A percentile compares a stretch with the other conserved stretches of the same genome.
phyloP scores from a whole-genome alignment of 164 flowering plant species.

The Umbilicus rupestris region DNA sequence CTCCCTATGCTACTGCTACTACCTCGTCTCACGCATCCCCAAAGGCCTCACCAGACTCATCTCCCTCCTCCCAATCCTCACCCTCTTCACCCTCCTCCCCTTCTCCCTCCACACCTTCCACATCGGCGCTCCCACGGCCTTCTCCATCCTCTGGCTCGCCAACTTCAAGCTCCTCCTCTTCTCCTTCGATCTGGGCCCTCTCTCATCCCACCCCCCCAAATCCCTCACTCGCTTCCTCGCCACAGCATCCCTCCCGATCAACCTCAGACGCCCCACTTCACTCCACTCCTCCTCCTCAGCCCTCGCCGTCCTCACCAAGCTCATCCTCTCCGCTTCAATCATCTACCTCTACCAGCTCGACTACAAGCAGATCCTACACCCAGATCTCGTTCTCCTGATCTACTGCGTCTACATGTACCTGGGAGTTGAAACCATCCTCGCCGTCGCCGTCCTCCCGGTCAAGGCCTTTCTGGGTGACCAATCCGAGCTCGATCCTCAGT shows the following conservation, averaged over 20 bases:
- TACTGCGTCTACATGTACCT: conserved; percentile 25
- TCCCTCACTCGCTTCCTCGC: conserved; percentile 22
- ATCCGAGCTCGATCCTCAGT: conserved; percentile 37
- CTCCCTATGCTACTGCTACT: conserved; percentile 21
- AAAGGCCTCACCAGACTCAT: conserved; percentile 22
- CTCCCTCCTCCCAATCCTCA: conserved; percentile 24
- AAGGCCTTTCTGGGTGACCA: conserved; percentile 18
- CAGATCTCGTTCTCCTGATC: conserved; percentile 16
- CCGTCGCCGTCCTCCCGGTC: conserved; percentile 16
- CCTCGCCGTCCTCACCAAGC: not conserved
- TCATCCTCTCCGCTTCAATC: conserved; percentile 8
- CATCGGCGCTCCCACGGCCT: conserved; percentile 21
- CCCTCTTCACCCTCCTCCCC: conserved; percentile 31
- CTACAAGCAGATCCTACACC: conserved; percentile 15
- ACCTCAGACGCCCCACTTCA: no score
- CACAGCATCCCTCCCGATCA: conserved; percentile 32
- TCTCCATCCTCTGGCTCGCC: conserved; percentile 34
- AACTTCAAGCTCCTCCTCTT: conserved; percentile 41
- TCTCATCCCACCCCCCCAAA: conserved; percentile 1
- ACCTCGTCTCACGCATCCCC: conserved; percentile 16
- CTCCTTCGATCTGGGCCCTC: conserved; percentile 27
- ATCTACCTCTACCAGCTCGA: conserved; percentile 9
- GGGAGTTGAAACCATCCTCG: conserved; percentile 25
- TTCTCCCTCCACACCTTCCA: conserved; percentile 18
- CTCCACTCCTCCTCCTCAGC: no score